A percentile compares a stretch with the other conserved stretches of the same genome.
Conservation (phyloP, 768 basidiomycete genomes). For the Mycena alexandri region DNA sequence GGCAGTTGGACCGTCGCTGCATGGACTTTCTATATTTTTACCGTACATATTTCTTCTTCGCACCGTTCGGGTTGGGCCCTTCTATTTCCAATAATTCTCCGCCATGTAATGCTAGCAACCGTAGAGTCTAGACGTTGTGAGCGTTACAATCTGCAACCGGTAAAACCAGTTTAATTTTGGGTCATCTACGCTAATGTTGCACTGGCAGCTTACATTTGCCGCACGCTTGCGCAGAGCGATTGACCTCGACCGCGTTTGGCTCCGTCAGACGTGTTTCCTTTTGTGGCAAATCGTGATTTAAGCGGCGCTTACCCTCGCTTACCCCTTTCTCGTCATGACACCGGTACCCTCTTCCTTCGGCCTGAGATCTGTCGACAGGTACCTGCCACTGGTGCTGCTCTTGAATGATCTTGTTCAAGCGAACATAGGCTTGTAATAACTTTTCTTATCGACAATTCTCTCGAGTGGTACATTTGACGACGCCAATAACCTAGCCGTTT, state of each 20-base stretch:
- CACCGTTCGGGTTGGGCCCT: conserved; percentile 20
- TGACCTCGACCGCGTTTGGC: too few relatives aligned
- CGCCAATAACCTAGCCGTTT: neutral
- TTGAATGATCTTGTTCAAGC: neutral
- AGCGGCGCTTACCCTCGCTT: too few relatives aligned
- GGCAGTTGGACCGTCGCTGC: conserved; percentile 24
- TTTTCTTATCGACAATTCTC: conserved; percentile 81
- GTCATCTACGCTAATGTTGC: too few relatives aligned
- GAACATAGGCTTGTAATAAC: conserved; percentile 55
- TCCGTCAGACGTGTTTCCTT: too few relatives aligned
- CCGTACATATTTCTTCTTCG: conserved; percentile 34
- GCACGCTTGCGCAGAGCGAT: too few relatives aligned
- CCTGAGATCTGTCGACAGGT: conserved; percentile 47
- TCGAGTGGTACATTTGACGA: conserved; percentile 74
- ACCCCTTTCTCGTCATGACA: too few relatives aligned
- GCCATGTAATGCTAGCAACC: conserved; percentile 15
- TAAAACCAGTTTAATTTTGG: too few relatives aligned
- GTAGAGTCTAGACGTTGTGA: too few relatives aligned
- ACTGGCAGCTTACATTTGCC: too few relatives aligned
- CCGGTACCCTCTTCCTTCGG: too few relatives aligned
- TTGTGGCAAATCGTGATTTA: too few relatives aligned
- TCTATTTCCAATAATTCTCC: conserved; percentile 6
- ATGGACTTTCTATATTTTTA: conserved; percentile 33
- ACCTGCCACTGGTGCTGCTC: neutral
- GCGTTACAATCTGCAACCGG: too few relatives aligned